phyloP scores from a whole-genome alignment of 1,284 basidiomycete species.

The Naganishia albida region DNA sequence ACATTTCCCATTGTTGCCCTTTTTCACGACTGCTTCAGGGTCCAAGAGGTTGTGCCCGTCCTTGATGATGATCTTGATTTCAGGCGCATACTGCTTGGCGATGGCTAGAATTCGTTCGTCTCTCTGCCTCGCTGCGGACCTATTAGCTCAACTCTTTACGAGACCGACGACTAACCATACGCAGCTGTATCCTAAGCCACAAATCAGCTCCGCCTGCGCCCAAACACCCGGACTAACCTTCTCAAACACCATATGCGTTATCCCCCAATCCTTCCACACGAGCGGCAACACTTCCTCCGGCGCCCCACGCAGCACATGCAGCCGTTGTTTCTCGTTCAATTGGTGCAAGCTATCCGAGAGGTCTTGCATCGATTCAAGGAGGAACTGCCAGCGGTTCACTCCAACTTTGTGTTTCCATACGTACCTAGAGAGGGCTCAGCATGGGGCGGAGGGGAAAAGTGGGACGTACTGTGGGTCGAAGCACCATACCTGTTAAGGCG shows the following conservation, averaged over 20 bases:
- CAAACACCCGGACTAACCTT: slow-evolving; percentile 39
- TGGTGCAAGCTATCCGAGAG: slow-evolving; percentile 53
- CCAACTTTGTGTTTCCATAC: slow-evolving; percentile 55
- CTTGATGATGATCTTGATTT: slow-evolving; percentile 49
- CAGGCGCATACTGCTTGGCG: slow-evolving; percentile 39
- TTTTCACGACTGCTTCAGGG: slow-evolving; percentile 46
- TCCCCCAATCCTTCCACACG: slow-evolving; percentile 56
- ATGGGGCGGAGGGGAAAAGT: no score
- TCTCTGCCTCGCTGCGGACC: slow-evolving; percentile 31
- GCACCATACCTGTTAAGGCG: slow-evolving; percentile 40
- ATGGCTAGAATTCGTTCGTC: slow-evolving; percentile 43
- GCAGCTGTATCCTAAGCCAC: slow-evolving; percentile 40
- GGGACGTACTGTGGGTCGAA: slow-evolving; percentile 46
- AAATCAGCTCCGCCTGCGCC: background rate
- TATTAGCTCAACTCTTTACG: background rate
- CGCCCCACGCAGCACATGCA: slow-evolving; percentile 58
- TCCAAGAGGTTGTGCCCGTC: slow-evolving; percentile 55
- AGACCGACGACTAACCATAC: slow-evolving; percentile 34
- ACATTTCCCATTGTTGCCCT: slow-evolving; percentile 45
- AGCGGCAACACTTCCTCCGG: slow-evolving; percentile 55
- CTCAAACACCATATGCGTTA: slow-evolving; percentile 58
- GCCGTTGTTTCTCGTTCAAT: slow-evolving; percentile 53
- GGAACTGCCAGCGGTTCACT: slow-evolving; percentile 57
- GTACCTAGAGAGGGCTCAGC: slow-evolving; percentile 1
- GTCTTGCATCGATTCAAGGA: slow-evolving; percentile 56